Evolutionary conservation across 2,329 filamentous ascomycete species (phyloP), one percentile per base, ranked within the genome.

Genomic region (Colletotrichum aenigma): DNA sequence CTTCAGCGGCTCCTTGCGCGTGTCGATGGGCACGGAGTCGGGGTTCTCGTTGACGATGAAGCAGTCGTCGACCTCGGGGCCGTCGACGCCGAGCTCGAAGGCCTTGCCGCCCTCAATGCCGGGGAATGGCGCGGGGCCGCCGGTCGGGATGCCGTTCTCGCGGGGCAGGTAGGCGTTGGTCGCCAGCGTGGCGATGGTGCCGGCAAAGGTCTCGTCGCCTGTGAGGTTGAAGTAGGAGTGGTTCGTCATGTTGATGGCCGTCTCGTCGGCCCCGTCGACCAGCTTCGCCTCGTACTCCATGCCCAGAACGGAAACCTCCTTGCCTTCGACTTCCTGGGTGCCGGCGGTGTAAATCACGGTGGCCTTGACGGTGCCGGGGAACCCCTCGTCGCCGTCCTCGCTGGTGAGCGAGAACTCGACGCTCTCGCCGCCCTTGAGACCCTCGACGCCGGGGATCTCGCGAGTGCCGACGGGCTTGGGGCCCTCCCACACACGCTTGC

Each of bases 241-340:
- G 87, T 98, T 99, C 66, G 97, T 98, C 86, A 98, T 91, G 86
- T 96, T 97, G 83, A 98, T 91, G 56, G 93, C 93, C 0, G 96
- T 98, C 89, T 98, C 96, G n/a, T 96, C 93, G 15, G 93, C 93
- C 66, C 94, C 93, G 48, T 71, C 76, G 4, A 95, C 89, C 62
- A 98, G 89, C 84, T 95, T 92, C 24, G 94, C 96, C 88, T 98
- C 94, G 83, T 97, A 98, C 84, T 98, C 97, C 66, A 97, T 94
- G 72, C 93, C 93, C 73, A 98, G 86, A 24, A 97, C 91, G 2
- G 91, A 92, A 77, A 93, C 93, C 77, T 93, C 89, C 76, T 90
- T 91, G 21, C 91, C 92, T 7, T 89, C 87, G 15, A 89, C 86
- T 66, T 90, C 85, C 82, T 95, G 92, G 77, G 92, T 94, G 69